A percentile compares a stretch with the other conserved stretches of the same genome.
Conservation (phyloP, 1,284 basidiomycete genomes). For the Tylopilus orsonianus region DNA sequence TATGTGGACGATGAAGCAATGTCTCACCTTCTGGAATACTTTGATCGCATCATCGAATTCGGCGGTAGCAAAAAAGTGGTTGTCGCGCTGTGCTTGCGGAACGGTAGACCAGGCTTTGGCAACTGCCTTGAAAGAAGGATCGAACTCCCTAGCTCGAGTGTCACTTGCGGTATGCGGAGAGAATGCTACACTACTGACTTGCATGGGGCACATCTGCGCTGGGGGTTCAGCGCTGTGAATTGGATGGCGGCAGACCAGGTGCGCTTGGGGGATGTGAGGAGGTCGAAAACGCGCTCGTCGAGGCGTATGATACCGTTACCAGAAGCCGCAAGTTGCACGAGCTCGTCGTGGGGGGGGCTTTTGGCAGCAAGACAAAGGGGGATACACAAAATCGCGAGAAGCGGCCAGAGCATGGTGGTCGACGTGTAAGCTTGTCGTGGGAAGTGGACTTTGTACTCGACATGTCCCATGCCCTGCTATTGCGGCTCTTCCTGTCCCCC, state of each 20-base stretch:
- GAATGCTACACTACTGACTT: conserved; percentile 45
- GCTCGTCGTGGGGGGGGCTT: conserved; percentile 46
- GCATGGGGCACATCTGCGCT: conserved; percentile 81
- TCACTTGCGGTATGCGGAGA: not conserved
- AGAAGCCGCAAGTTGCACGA: conserved; percentile 62
- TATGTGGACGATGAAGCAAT: not conserved
- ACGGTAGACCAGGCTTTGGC: conserved; percentile 77
- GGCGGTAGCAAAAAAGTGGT: conserved; percentile 89
- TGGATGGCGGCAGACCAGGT: conserved; percentile 84
- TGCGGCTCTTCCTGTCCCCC: conserved; percentile 87
- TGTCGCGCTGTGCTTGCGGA: conserved; percentile 59
- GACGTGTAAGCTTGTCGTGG: conserved; percentile 31
- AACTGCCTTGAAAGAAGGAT: conserved; percentile 76
- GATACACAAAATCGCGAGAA: conserved; percentile 48
- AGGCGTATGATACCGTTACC: conserved; percentile 81
- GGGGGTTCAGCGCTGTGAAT: conserved; percentile 80
- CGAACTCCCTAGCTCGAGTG: conserved; percentile 64
- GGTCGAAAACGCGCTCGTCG: conserved; percentile 71
- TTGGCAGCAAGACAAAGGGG: conserved; percentile 44
- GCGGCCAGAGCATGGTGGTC: conserved; percentile 39
- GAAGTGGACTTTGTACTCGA: conserved; percentile 13
- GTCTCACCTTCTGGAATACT: conserved; percentile 76
- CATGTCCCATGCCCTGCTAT: conserved; percentile 77
- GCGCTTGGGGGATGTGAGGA: conserved; percentile 70
- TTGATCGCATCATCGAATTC: conserved; percentile 79